Conservation (phyloP, 2,329 filamentous ascomycete species). For the Aphanocladium album region DNA sequence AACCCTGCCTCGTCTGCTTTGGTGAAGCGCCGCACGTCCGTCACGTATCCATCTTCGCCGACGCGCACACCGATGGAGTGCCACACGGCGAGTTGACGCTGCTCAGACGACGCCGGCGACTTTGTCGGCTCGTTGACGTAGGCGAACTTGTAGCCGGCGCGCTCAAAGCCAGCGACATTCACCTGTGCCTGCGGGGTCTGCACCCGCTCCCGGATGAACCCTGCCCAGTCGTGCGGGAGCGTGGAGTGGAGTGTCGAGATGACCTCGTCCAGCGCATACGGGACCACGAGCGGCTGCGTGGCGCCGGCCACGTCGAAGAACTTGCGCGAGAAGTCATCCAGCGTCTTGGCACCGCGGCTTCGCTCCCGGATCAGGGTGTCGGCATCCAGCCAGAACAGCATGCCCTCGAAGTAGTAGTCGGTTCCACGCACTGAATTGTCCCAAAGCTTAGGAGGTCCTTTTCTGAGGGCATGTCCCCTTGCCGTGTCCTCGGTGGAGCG, state of each 20-base stretch:
- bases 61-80: slow-evolving; percentile 11
- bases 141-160: slow-evolving; percentile 9
- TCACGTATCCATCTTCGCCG: not conserved
- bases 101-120: not conserved
- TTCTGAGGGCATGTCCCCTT: slow-evolving; percentile 7
- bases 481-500: slow-evolving; percentile 12
- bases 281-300: slow-evolving; percentile 3
- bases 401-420: slow-evolving; percentile 12
- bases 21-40: slow-evolving; percentile 9
- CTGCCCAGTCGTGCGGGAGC: slow-evolving; percentile 2
- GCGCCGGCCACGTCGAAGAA: not conserved
- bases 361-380: slow-evolving; percentile 11
- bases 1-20: slow-evolving; percentile 9
- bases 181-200: slow-evolving; percentile 6
- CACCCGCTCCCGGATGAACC: not conserved
- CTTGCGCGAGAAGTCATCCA: slow-evolving; percentile 7
- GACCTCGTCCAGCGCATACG: slow-evolving; percentile 11
- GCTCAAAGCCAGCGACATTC: slow-evolving; percentile 10
- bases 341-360: slow-evolving; percentile 1
- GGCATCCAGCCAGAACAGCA: slow-evolving; percentile 13
- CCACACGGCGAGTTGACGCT: slow-evolving; percentile 8
- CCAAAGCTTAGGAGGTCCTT: not conserved
- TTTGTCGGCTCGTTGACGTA: not conserved
- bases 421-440: not conserved
- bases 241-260: not conserved